Evolutionary conservation across 805 yeast species (phyloP), one percentile per base, ranked within the genome.

Genomic region (Metschnikowia vanudenii): DNA sequence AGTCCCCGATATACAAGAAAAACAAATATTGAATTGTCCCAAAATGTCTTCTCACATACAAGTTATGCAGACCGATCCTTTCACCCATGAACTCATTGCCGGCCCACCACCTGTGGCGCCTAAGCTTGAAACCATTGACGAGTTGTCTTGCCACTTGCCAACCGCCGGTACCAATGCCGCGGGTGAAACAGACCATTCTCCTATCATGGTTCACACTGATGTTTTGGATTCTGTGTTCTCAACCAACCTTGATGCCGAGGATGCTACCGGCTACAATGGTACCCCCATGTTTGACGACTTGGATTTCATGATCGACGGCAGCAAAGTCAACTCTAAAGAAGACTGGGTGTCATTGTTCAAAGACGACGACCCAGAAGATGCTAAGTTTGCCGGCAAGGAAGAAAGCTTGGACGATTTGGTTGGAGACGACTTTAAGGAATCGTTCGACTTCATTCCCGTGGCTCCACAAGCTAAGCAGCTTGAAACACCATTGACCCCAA

Each of bases 301-400:
- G 49, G 78, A 71, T 52, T 69, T 69, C 45, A 65, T 69, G 43
- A 60, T 70, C 24, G 75, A 71, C 47, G 73, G 74, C 43, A 57
- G 62, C 39, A 64, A 65, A 54, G 69, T 61, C 45, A 65, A 67
- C 62, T 56, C 62, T 43, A 71, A 68, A 49, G 74, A 77, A 31
- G 76, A 76, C 54, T 83, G 89, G 88, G 79, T 76, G 37, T 78
- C 89, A 12, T 70, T 85, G 47, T 83, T 85, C 60, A 69, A 64
- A 42, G 68, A 58, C 16, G 57, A 54, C 16, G 55, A 46, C 40
- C 32, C 40, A 11, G 28, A 40, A 4, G 34, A 43, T 17, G 44
- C 46, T 18, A 40, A 45, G 41, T 36, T 39, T 18, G 36, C 49
- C 5, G 50, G 42, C 12, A 43, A 52, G 37, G 57, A 52, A 3